Evolutionary conservation across 805 yeast species (phyloP), one percentile per base, ranked within the genome.

Genomic region (Kodamaea fukazawae): DNA sequence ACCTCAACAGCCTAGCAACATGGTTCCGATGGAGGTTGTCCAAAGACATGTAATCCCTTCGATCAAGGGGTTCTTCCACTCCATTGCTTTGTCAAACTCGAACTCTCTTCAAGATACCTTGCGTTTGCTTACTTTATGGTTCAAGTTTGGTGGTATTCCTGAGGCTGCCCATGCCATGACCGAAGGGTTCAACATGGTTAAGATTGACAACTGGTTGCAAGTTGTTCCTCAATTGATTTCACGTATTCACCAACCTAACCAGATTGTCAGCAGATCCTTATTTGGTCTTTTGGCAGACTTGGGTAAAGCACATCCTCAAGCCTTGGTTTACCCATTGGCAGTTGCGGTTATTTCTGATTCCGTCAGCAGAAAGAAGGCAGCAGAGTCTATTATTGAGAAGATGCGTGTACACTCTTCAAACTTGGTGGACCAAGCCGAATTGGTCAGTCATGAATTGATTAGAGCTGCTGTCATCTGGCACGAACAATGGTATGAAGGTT

Each of bases 391-490:
- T 42, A 83, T 93, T 49, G 96, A 89, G 47, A 88, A 87, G 56
- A 87, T 93, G 95, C 72, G 95, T 48, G 74, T 83, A 3, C 97
- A 93, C 51, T 86, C 96, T 31, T 76, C 97, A 0, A 65, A 70
- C 0, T 67, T 93, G 44, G 96, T 93, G 18, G 89, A 84, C 46
- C 98, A 93, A 57, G 90, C 97, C 0, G 96, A 89, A 50, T 61
- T 90, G 40, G 97, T 93, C n/a, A 86, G 96, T 64, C 82, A 81
- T 49, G 99, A 93, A 55, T 75, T 93, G 41, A 90, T 93, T 46
- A 72, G 98, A 49, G 96, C 89, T 12, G 96, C 98, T 1, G 96
- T 91, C 3, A 64, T 93, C 44, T 90, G 99, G 97, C 96, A 89
- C 54, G 99, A 93, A 55, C 83, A 85, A 57, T 93, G 99, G 99